phyloP scores from a whole-genome alignment of 805 yeast species.

The Candida fluviatilis region DNA sequence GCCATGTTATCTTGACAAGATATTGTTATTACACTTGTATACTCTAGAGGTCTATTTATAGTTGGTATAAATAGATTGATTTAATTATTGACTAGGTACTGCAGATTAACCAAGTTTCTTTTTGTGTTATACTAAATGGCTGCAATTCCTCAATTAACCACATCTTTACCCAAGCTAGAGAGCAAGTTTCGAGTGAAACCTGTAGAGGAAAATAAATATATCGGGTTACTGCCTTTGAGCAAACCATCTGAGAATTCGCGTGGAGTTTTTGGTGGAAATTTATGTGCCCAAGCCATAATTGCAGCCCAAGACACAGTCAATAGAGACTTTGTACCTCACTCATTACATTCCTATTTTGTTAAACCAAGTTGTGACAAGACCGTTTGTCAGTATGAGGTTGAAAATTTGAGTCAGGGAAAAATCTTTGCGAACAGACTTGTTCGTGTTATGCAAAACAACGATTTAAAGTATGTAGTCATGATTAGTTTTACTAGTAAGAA shows the following conservation, averaged over 20 bases:
- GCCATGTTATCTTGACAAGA: no score
- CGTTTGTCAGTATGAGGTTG: conserved; percentile 30
- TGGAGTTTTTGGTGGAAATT: conserved; percentile 39
- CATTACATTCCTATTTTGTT: conserved; percentile 37
- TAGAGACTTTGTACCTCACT: conserved; percentile 35
- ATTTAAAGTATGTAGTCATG: conserved; percentile 28
- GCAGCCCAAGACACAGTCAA: conserved; percentile 33
- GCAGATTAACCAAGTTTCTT: not conserved
- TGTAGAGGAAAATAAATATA: not conserved
- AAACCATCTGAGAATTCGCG: conserved; percentile 29
- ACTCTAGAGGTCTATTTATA: no score
- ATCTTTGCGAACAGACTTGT: conserved; percentile 32
- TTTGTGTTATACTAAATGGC: conserved; percentile 2
- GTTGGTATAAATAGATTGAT: no score
- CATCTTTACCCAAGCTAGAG: not conserved
- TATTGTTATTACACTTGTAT: no score
- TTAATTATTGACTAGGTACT: no score
- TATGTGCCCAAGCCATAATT: conserved; percentile 36
- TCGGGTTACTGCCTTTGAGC: conserved; percentile 21
- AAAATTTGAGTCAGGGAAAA: conserved; percentile 30
- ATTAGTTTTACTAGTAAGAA: conserved; percentile 33
- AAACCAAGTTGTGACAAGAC: conserved; percentile 31
- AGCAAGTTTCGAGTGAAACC: not conserved
- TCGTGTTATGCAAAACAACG: conserved; percentile 25
- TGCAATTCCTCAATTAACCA: not conserved